phyloP scores from a whole-genome alignment of 805 yeast genomes.

The Priceomyces carsonii region DNA sequence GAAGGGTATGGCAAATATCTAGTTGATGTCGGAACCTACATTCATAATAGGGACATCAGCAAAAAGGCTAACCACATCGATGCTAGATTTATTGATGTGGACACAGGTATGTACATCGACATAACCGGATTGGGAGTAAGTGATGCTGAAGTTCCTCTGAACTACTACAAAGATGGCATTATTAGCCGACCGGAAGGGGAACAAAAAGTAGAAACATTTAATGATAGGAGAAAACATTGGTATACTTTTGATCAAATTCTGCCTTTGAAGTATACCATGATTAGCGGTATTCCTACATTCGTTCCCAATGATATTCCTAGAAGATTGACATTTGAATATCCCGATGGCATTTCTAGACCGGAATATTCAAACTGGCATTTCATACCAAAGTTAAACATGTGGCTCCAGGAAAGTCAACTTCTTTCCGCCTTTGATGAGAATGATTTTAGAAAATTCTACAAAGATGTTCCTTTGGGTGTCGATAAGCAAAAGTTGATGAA shows the following conservation, averaged over 20 bases:
- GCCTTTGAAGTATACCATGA: slow-evolving; percentile 49
- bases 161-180: slow-evolving; percentile 7
- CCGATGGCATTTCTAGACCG: slow-evolving; percentile 12
- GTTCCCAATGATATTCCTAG: slow-evolving; percentile 10
- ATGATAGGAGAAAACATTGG: slow-evolving; percentile 60
- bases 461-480: slow-evolving; percentile 1
- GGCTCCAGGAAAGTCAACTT: slow-evolving; percentile 15
- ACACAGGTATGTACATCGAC: slow-evolving; percentile 55
- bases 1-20: slow-evolving; percentile 16
- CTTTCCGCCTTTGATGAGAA: slow-evolving; percentile 6
- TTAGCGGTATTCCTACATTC: slow-evolving; percentile 45
- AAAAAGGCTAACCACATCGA: slow-evolving; percentile 17
- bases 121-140: slow-evolving; percentile 40
- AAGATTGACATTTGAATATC: slow-evolving; percentile 20
- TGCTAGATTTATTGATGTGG: slow-evolving; percentile 53
- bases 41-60: slow-evolving; percentile 19
- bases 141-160: slow-evolving; percentile 8
- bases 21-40: slow-evolving; percentile 18
- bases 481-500: slow-evolving; percentile 14
- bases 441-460: slow-evolving; percentile 4
- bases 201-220: slow-evolving; percentile 24
- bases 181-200: background rate
- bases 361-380: slow-evolving; percentile 18
- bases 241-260: slow-evolving; percentile 43
- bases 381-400: slow-evolving; percentile 18